A percentile compares a stretch with the other conserved stretches of the same genome.
Conservation (phyloP, 768 basidiomycete genomes). For the Tylopilus sp. region DNA sequence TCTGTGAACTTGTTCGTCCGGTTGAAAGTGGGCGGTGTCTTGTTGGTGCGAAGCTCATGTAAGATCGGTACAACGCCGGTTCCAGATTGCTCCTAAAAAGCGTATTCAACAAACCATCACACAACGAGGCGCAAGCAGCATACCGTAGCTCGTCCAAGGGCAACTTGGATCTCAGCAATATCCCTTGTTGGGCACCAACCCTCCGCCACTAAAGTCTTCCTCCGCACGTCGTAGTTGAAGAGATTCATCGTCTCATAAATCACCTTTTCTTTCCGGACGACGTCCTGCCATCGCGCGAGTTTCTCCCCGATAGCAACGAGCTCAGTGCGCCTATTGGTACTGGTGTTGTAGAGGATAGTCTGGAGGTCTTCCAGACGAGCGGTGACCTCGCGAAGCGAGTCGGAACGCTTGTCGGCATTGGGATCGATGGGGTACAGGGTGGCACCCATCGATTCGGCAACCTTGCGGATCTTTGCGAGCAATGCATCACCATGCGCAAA, state of each 20-base stretch:
- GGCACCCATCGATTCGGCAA: slow-evolving; percentile 98
- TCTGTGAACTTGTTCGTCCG: slow-evolving; percentile 95
- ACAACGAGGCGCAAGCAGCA: slow-evolving; percentile 12
- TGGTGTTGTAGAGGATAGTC: slow-evolving; percentile 86
- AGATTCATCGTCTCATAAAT: slow-evolving; percentile 95
- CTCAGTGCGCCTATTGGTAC: slow-evolving; percentile 75
- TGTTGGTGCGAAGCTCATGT: slow-evolving; percentile 83
- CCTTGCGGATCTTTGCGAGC: slow-evolving; percentile 94
- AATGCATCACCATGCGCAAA: slow-evolving; percentile 95
- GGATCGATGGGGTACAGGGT: slow-evolving; percentile 96
- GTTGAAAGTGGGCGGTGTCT: slow-evolving; percentile 93
- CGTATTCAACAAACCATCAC: neutral
- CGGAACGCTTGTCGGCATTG: slow-evolving; percentile 87
- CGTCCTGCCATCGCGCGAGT: slow-evolving; percentile 88
- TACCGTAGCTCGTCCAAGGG: slow-evolving; percentile 84
- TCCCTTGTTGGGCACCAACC: slow-evolving; percentile 97
- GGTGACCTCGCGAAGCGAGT: slow-evolving; percentile 86
- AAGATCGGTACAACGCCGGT: slow-evolving; percentile 90
- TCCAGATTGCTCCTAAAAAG: slow-evolving; percentile 77
- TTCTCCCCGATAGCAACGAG: slow-evolving; percentile 81
- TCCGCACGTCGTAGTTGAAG: slow-evolving; percentile 89
- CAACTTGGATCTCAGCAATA: slow-evolving; percentile 79
- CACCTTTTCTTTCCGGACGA: slow-evolving; percentile 92
- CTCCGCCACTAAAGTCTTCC: slow-evolving; percentile 95
- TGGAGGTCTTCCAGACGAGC: slow-evolving; percentile 89